Evolutionary conservation across 352 stramenopile species (phyloP).

Genomic region (Globisporangium emineosum): DNA sequence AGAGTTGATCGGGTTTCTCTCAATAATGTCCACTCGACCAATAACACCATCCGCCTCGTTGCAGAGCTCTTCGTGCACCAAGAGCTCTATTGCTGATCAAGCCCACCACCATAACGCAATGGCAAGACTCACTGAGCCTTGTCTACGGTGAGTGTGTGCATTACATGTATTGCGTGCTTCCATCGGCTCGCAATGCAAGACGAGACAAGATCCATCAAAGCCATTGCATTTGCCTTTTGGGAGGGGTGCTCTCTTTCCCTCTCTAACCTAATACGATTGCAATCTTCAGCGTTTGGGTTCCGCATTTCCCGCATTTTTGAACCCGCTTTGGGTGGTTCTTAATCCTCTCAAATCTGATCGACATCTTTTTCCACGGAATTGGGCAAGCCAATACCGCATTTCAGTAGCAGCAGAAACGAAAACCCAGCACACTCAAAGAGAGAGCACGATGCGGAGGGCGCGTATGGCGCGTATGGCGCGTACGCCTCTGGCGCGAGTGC

Average conservation of each 20-base stretch:
- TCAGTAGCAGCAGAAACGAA: neutral
- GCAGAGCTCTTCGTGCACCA: neutral
- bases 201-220: neutral
- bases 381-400: neutral
- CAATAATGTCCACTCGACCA: neutral
- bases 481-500: neutral
- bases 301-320: neutral
- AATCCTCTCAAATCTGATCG: neutral
- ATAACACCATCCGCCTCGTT: neutral
- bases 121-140: too few relatives aligned
- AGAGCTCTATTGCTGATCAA: neutral
- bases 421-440: neutral
- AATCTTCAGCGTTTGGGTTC: neutral
- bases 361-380: neutral
- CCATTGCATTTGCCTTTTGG: neutral
- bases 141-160: neutral
- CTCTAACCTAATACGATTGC: neutral
- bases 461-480: slow-evolving; percentile 9
- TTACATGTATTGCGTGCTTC: neutral
- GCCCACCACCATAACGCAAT: too few relatives aligned
- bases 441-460: neutral
- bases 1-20: neutral
- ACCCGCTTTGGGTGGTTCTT: neutral
- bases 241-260: neutral
- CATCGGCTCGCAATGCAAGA: neutral